phyloP scores from a whole-genome alignment of 2,329 filamentous ascomycete genomes.

The Monosporascus sp. region DNA sequence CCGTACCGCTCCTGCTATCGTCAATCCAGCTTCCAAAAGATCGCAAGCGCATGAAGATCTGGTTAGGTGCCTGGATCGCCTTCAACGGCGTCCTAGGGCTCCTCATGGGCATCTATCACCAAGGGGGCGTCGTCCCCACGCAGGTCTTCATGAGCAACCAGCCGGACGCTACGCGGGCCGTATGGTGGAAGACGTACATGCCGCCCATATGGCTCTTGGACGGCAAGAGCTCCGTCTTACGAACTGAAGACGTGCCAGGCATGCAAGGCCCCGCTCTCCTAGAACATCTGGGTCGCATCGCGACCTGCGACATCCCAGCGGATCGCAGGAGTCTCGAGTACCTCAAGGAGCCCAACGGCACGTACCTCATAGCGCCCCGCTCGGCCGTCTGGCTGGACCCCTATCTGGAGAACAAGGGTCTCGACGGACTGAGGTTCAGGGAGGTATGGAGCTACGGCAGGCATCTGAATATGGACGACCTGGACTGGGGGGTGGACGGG shows the following conservation, averaged over 20 bases:
- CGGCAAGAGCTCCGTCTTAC: constrained; percentile 67
- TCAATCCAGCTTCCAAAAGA: constrained; percentile 63
- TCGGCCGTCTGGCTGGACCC: constrained; percentile 66
- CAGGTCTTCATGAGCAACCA: constrained; percentile 71
- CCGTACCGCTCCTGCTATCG: constrained; percentile 70
- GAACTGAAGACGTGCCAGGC: constrained; percentile 69
- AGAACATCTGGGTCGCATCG: constrained; percentile 50
- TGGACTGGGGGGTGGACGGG: constrained; percentile 74
- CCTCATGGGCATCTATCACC: constrained; percentile 77
- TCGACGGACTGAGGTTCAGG: constrained; percentile 57
- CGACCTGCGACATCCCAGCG: constrained; percentile 58
- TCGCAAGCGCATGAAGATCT: constrained; percentile 42
- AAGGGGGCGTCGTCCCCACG: constrained; percentile 70
- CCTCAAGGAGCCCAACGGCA: constrained; percentile 56
- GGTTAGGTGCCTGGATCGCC: constrained; percentile 58
- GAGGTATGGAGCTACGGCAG: constrained; percentile 63
- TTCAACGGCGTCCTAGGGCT: constrained; percentile 66
- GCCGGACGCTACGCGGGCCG: constrained; percentile 60
- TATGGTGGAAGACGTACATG: constrained; percentile 86
- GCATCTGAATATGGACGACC: constrained; percentile 74
- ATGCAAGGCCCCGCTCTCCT: constrained; percentile 58
- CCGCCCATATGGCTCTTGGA: constrained; percentile 77
- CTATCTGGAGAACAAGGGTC: constrained; percentile 53
- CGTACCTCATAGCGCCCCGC: constrained; percentile 67
- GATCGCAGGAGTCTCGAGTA: constrained; percentile 51